Evolutionary conservation across 148 eudicot genomes (phyloP), one percentile per base, ranked within the genome.

Genomic region (Pharnaceum exiguum): DNA sequence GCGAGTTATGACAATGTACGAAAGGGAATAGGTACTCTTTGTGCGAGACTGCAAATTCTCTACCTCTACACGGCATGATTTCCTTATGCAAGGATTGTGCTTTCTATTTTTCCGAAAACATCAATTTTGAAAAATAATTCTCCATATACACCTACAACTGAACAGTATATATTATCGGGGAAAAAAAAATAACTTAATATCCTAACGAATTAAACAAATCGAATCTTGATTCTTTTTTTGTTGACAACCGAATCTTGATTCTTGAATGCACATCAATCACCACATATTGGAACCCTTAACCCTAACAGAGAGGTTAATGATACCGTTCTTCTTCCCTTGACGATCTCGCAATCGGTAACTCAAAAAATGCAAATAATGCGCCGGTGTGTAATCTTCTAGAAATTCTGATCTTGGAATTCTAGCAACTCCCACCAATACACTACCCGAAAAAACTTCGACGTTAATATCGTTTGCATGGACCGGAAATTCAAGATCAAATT

Each of bases 271-370:
- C 22, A 10, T 3, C n/a, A n/a, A n/a, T 51, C 53, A 21, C 25
- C 36, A 54, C n/a, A 30, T 15, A 15, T 1, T 10, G 55, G 1
- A 19, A 59, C 32, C 56, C 44, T 38, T 55, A 69, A 61, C 67
- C 66, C 73, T 69, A 61, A 55, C 35, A 2, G 73, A 55, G 8
- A 69, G 51, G 29, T 69, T 61, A 31, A 61, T 37, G 7, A 69
- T 61, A 12, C 67, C 73, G 48, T 55, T 55, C 19, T 4, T 12
- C 21, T 31, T 1, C 3, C 52, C 51, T 19, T 28, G 49, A 36
- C 46, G 60, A 46, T 68, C 72, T 38, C 60, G 51, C 30, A 68
- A 51, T 2, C 72, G 59, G 53, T 68, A 68, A 44, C 66, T 44
- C 47, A 68, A 53, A 6, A 68, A 3, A 24, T 60, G 72, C 47